Base-by-base conservation (phyloP, 345 rosid species). In the Acer negundo region DNA sequence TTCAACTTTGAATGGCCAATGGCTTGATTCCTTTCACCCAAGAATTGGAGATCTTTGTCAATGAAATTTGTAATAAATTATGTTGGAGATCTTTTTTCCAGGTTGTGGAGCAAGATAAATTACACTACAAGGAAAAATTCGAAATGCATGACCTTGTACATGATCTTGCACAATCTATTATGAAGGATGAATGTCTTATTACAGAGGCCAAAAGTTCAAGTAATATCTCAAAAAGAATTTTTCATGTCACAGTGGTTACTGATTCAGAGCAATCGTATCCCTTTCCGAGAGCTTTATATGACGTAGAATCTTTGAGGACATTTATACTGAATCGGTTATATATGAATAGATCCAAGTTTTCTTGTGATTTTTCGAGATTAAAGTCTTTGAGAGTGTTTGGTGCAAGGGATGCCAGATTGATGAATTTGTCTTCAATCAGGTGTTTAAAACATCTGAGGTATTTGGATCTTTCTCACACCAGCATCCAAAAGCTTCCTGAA, bases 131-230 rank as follows among this genome's bases (percentile, higher is more conserved):
- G 1, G 15, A 35, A 2, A 3, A 13, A 1, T 76, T 83, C 70
- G 61, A 76, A 49, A 81, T 81, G 79, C 86, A 81, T 13, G 84
- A 81, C 44, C 75, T 78, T 17, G 16, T 78, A 0, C 80, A 76
- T 70, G 82, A 79, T 19, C 74, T 81, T 62, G 84, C 86, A 35
- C 26, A 42, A 23, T 77, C 61, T 3, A 22, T 80, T 35, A 70
- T 19, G 58, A 23, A 42, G 2, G 2, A 40, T 10, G 86, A 80
- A 20, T 75, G 74, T 13, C 23, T 2, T 16, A 10, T 62, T 16
- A 19, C 59, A n/a, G 64, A 59, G 28, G 28, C n/a, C 3, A 2
- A 42, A 23, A 40, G 62, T 10, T 74, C 42, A 22, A 9, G 16
- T 44, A 17, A 17, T 28, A 12, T 67, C 4, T 64, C 69, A 58